Evolutionary conservation across 345 rosid genomes (phyloP), one percentile per base, ranked within the genome.

Genomic region (Mercurialis annua): DNA sequence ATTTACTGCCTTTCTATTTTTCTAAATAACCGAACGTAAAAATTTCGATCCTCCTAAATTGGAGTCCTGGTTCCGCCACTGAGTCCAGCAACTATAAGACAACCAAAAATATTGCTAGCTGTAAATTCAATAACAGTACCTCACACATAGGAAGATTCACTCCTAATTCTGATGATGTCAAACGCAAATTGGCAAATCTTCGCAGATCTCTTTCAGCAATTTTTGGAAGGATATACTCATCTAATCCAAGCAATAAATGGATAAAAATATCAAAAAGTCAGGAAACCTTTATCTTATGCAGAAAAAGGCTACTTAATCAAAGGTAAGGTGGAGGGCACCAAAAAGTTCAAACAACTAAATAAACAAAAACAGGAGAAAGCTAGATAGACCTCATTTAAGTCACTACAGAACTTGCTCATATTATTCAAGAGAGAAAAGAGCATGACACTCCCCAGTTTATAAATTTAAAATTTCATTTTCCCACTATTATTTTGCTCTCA

Each of bases 191-290:
- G 71, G 87, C 86, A 64, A 84, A 89, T 70, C 87, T 82, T 52
- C 92, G 77, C 66, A 94, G 63, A 65, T 83, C 86, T 80, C 96
- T 84, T 81, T 94, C 98, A 65, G 95, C 99, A 77, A 91, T 81
- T 85, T 85, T 94, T 18, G 98, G 90, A 72, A 94, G 95, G 71
- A 89, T 76, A 74, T 89, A 91, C 72, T 91, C 96, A 76, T 94
- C 99, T 91, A 79, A 64, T 17, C 49, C 57, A 73, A 21, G 24
- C 5, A 52, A 26, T 26, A 51, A 1, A 50, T 24, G 21, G 27
- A 2, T 49, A 69, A 20, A n/a, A 36, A 42, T 10, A 29, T 10
- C 16, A 50, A 65, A 24, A 55, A 10, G 14, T 23, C 26, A 56
- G 17, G 7, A 26, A 48, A 62, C 59, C 42, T 38, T 47, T 47